Evolutionary conservation across 345 rosid genomes (phyloP), one percentile per base, ranked within the genome.

Genomic region (Euphorbia peplus): DNA sequence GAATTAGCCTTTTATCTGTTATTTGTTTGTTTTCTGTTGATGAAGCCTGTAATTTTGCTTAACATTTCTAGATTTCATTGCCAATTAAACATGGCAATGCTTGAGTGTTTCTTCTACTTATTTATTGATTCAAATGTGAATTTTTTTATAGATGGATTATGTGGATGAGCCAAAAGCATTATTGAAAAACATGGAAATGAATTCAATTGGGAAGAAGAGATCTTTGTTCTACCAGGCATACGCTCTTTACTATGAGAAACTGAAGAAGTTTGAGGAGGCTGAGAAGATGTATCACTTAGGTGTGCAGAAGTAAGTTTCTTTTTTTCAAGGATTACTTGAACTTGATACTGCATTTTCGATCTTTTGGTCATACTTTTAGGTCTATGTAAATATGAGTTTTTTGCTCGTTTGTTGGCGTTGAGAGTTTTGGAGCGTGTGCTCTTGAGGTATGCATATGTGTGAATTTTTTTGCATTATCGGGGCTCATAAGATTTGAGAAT

Each of bases 161-260:
- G 89, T 91, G 67, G 96, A 84, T 55, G 96, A 95, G 55, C 99
- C 99, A 30, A 88, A 67, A 71, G 62, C 78, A 28, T 72, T 93
- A 52, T 70, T 93, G 75, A 85, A 81, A 64, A 79, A 78, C 19
- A 93, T 93, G 98, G 96, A 91, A 80, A 67, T 71, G 75, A 89
- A 88, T 59, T 58, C 69, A n/a, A 85, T 93, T 56, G 98, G 98
- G 61, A 78, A 68, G 26, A 86, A 85, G 72, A 70, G 78, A 47
- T 79, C 98, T 39, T 75, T 89, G 71, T 93, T 86, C 83, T 93
- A 89, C 79, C 96, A 88, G 72, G 98, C 98, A 1, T 85, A 93
- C 79, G 93, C 95, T 63, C 92, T 93, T 44, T 86, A 84, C 75
- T 84, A 89, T 66, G 98, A 91, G 84, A 91, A 89, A 84, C 76